phyloP scores from a whole-genome alignment of 2,329 filamentous ascomycete genomes.

The Arthrobotrys megalospora region DNA sequence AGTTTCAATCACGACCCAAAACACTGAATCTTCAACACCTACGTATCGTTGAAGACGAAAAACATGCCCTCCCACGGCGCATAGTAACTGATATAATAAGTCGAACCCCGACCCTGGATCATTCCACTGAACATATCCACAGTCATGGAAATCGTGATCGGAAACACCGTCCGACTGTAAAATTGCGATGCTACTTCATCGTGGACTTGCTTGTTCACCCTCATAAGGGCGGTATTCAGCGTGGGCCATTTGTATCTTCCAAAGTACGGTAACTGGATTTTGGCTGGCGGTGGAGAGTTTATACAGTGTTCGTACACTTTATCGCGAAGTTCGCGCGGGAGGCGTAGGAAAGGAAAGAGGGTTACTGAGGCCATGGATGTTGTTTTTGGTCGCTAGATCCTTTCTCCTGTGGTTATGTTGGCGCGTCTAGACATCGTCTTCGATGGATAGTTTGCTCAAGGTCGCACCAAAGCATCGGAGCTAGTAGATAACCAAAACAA shows the following conservation, averaged over 20 bases:
- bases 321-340: constrained; percentile 51
- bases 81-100: constrained; percentile 19
- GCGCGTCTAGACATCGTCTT: no score
- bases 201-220: constrained; percentile 35
- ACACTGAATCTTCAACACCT: background rate
- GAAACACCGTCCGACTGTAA: constrained; percentile 16
- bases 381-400: no score
- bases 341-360: constrained; percentile 30
- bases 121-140: background rate
- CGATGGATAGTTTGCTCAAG: no score
- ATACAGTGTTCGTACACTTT: constrained; percentile 34
- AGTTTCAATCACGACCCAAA: background rate
- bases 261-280: background rate
- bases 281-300: background rate
- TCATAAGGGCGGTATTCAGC: background rate
- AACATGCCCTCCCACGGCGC: constrained; percentile 30
- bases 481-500: no score
- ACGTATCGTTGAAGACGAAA: background rate
- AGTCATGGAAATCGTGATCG: background rate
- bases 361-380: no score
- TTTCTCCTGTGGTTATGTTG: no score
- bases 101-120: background rate
- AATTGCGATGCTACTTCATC: constrained; percentile 13
- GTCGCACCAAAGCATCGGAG: no score
- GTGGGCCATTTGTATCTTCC: background rate